These are phyloP conservation scores for Malus sylvestris DNA, from an alignment of 306 rosid genomes.

Conservation along the genomic window DNA sequence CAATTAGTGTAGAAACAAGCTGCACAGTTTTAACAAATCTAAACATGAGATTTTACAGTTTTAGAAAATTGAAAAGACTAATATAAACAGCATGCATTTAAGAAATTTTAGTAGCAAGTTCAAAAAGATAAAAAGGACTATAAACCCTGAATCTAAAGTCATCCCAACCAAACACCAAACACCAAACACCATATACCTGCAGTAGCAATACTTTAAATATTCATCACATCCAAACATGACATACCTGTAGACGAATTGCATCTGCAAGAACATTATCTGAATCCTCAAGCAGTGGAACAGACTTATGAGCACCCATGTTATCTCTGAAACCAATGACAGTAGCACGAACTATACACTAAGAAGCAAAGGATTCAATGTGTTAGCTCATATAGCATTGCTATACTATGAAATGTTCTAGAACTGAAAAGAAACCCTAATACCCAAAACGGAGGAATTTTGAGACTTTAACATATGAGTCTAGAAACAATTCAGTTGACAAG, in stretches of 20 bases:
- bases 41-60: constrained; percentile 30
- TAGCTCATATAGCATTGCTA: neutral
- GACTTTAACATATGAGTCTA: neutral
- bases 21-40: constrained; percentile 37
- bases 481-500: neutral
- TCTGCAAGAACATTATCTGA: constrained; percentile 53
- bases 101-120: neutral
- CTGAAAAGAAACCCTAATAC: neutral
- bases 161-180: neutral
- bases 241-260: constrained; percentile 78
- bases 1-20: constrained; percentile 80
- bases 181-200: too few species aligned
- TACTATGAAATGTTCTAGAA: neutral
- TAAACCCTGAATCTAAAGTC: neutral
- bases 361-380: constrained; percentile 27
- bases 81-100: neutral
- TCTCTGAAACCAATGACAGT: constrained; percentile 47
- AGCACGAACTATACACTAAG: constrained; percentile 81
- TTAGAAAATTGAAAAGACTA: constrained; percentile 14
- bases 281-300: constrained; percentile 27
- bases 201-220: neutral
- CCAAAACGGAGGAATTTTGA: neutral
- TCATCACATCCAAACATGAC: constrained; percentile 14
- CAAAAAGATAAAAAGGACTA: neutral
- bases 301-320: constrained; percentile 26